Percentiles rank a stretch among this genome's conserved stretches.
These are phyloP conservation scores for Oryza rufipogon DNA, from an alignment of 176 grass and related monocot species.

Conservation along the genomic window DNA sequence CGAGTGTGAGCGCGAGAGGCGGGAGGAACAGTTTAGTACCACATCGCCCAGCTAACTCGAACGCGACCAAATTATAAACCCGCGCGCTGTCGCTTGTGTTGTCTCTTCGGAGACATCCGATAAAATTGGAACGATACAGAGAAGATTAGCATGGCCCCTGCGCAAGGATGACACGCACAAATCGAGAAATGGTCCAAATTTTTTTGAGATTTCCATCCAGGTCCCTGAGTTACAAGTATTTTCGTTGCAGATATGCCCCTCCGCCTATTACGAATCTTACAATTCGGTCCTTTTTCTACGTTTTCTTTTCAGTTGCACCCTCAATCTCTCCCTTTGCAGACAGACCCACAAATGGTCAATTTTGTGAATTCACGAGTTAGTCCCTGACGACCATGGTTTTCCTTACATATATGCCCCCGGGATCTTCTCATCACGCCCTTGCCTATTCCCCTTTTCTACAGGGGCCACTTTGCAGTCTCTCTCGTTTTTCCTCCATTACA, in stretches of 20 bases:
- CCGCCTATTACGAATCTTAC: too few species aligned
- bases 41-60: accelerated
- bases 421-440: background rate
- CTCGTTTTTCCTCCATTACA: too few species aligned
- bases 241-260: background rate
- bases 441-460: background rate
- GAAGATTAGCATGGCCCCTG: slow-evolving; percentile 40
- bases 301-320: too few species aligned
- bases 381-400: background rate
- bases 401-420: background rate
- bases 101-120: slow-evolving; percentile 31
- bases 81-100: accelerated
- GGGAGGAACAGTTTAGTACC: background rate
- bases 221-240: background rate
- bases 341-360: too few species aligned
- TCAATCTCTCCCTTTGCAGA: too few species aligned
- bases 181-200: slow-evolving; percentile 35
- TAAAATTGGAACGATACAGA: slow-evolving; percentile 44
- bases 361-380: too few species aligned
- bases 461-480: too few species aligned
- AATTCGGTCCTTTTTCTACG: too few species aligned
- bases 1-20: too few species aligned
- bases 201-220: background rate
- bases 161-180: slow-evolving; percentile 34
- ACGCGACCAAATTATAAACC: accelerated